phyloP scores from a whole-genome alignment of 2,329 filamentous ascomycete species.

The Akanthomyces dipterigenus region DNA sequence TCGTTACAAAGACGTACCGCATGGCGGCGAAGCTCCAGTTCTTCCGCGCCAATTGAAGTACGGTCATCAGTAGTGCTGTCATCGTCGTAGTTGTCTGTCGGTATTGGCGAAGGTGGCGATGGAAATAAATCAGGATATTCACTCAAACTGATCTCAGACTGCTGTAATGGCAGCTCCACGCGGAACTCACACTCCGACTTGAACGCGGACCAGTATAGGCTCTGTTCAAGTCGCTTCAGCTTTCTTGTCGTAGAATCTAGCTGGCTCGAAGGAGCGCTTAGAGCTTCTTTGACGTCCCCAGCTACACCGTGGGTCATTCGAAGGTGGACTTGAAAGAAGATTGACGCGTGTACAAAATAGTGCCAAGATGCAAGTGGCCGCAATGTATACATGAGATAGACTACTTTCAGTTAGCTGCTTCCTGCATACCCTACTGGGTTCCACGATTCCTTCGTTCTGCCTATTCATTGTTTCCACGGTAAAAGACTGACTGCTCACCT shows the following conservation, averaged over 20 bases:
- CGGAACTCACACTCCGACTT: conserved; percentile 36
- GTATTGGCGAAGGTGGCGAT: conserved; percentile 19
- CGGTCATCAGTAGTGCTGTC: neutral
- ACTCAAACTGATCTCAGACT: conserved; percentile 27
- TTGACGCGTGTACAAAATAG: conserved; percentile 25
- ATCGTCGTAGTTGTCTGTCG: neutral
- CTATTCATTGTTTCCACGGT: neutral
- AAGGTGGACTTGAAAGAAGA: conserved; percentile 28
- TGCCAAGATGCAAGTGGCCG: conserved; percentile 32
- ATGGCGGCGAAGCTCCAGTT: conserved; percentile 16
- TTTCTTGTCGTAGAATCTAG: conserved; percentile 12
- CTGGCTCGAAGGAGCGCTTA: conserved; percentile 4
- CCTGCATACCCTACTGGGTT: too few relatives aligned
- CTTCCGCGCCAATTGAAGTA: conserved; percentile 8
- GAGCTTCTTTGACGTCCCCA: conserved; percentile 12
- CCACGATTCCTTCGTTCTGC: neutral
- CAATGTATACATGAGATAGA: conserved; percentile 34
- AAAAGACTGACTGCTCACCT: neutral
- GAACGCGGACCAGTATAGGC: conserved; percentile 37
- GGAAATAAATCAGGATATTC: conserved; percentile 27
- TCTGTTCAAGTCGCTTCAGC: conserved; percentile 28
- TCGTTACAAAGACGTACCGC: conserved; percentile 19
- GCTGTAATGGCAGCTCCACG: conserved; percentile 31
- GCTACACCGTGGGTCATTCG: conserved; percentile 17
- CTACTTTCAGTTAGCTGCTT: conserved; percentile 13